phyloP scores from a whole-genome alignment of 306 rosid genomes.

The Cicer cuneatum region DNA sequence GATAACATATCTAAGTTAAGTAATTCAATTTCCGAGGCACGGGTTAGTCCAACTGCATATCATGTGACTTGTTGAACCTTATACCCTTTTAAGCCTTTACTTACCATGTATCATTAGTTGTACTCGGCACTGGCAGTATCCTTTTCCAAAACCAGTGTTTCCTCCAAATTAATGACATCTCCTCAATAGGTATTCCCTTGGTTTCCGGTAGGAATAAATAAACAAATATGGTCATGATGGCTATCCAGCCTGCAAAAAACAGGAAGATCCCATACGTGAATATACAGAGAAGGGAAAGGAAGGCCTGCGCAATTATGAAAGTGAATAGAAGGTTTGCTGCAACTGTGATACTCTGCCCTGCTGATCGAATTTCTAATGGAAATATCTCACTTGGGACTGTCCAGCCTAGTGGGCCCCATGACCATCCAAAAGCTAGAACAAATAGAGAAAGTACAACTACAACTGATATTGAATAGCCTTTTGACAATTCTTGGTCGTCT shows the following conservation, averaged over 20 bases:
- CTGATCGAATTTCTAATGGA: slow-evolving; percentile 55
- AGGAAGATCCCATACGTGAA: slow-evolving; percentile 53
- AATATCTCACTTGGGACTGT: slow-evolving; percentile 58
- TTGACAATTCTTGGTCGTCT: slow-evolving; percentile 57
- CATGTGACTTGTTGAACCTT: background rate
- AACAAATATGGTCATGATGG: slow-evolving; percentile 52
- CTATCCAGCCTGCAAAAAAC: slow-evolving; percentile 55
- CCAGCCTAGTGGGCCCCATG: slow-evolving; percentile 64
- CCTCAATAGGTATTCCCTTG: slow-evolving; percentile 56
- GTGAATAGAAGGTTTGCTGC: slow-evolving; percentile 55
- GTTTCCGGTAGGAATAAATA: slow-evolving; percentile 53
- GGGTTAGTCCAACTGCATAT: slow-evolving; percentile 22
- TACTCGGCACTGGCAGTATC: slow-evolving; percentile 43
- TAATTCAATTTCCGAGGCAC: slow-evolving; percentile 12
- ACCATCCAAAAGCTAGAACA: slow-evolving; percentile 73
- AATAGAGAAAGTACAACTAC: slow-evolving; percentile 77
- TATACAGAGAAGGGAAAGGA: slow-evolving; percentile 51
- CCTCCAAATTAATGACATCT: slow-evolving; percentile 51
- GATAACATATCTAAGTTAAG: background rate
- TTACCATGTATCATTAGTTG: background rate
- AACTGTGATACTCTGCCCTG: slow-evolving; percentile 58
- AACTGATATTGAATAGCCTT: slow-evolving; percentile 64
- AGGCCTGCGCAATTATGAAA: slow-evolving; percentile 50
- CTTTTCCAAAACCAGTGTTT: slow-evolving; percentile 61
- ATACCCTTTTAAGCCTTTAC: background rate